Evolutionary conservation across 768 basidiomycete species (phyloP), one percentile per base, ranked within the genome.

Genomic region (Coprinopsis marcescibilis): DNA sequence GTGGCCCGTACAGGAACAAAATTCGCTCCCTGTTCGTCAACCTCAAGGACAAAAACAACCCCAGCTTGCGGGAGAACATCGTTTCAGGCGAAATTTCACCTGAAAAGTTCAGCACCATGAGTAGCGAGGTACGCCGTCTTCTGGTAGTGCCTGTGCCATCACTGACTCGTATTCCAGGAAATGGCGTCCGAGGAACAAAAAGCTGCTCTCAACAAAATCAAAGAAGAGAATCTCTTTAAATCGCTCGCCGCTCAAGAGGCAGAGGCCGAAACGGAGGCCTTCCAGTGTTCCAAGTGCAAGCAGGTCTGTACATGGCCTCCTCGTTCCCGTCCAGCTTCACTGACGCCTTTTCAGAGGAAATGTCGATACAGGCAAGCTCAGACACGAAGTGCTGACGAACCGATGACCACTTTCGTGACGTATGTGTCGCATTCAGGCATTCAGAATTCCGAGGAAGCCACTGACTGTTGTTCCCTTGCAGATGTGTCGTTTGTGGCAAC

Each of bases 381-480:
- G 63, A 99, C 96, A 6, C 78, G 96, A 46, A 92, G 89, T 60
- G 95, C 96, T 6, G 96, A 98, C 69, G 96, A 97, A 67, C 94
- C 95, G 19, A 97, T 98, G 94, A 97, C 95, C 75, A 15, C 45
- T 29, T 32, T 36, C 32, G 5, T 26, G 26, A 15, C 20, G n/a
- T n/a, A n/a, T n/a, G n/a, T n/a, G n/a, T n/a, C n/a, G n/a, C n/a
- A n/a, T n/a, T n/a, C n/a, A n/a, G n/a, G n/a, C n/a, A n/a, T n/a
- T n/a, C n/a, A n/a, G n/a, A n/a, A n/a, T n/a, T n/a, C n/a, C n/a
- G n/a, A n/a, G n/a, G n/a, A n/a, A n/a, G n/a, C n/a, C n/a, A n/a
- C n/a, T n/a, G n/a, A n/a, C n/a, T n/a, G n/a, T n/a, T n/a, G n/a
- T n/a, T n/a, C n/a, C n/a, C n/a, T n/a, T n/a, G n/a, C n/a, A n/a